A percentile compares a stretch with the other conserved stretches of the same genome.
phyloP scores from a whole-genome alignment of 257 asterid genomes.

The Solanum phureja region DNA sequence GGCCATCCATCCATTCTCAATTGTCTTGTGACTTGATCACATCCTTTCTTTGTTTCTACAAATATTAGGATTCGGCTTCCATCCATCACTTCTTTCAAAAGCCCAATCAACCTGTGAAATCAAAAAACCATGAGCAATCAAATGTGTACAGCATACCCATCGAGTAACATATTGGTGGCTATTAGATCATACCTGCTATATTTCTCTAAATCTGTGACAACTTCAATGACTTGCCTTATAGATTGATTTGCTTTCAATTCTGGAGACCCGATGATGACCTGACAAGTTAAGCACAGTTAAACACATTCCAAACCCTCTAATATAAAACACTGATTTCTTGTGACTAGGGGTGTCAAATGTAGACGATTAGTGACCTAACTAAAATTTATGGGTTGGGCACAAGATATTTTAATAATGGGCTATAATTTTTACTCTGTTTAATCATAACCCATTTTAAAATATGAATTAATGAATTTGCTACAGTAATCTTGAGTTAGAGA shows the following conservation, averaged over 20 bases:
- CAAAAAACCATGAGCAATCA: slow-evolving; percentile 14
- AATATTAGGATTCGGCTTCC: slow-evolving; percentile 79
- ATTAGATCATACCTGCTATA: slow-evolving; percentile 55
- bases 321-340: neutral
- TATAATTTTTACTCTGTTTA: neutral
- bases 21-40: slow-evolving; percentile 83
- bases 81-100: slow-evolving; percentile 71
- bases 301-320: neutral
- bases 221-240: slow-evolving; percentile 68
- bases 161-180: neutral
- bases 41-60: slow-evolving; percentile 89
- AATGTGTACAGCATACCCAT: neutral
- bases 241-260: slow-evolving; percentile 83
- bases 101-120: slow-evolving; percentile 54
- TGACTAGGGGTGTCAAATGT: neutral
- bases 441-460: neutral
- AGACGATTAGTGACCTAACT: neutral
- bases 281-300: neutral
- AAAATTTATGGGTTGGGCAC: neutral
- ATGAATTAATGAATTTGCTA: neutral
- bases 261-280: slow-evolving; percentile 77
- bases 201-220: slow-evolving; percentile 73
- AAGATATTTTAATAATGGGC: neutral
- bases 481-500: neutral
- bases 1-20: slow-evolving; percentile 95